phyloP scores from a whole-genome alignment of 208 protist genomes.

The Leptomonas seymouri region DNA sequence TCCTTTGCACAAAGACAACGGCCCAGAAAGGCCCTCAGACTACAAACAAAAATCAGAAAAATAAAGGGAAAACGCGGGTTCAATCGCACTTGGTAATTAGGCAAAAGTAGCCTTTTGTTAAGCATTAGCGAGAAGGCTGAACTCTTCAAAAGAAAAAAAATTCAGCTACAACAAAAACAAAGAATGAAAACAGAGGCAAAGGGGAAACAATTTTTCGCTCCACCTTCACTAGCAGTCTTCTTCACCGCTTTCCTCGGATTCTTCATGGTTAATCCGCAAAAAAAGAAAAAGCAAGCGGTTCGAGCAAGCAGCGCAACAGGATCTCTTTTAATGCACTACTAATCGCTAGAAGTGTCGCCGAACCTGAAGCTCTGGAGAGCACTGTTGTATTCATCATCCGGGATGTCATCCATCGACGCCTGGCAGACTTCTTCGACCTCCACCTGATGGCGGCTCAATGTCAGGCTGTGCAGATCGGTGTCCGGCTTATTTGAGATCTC shows the following conservation, averaged over 20 bases:
- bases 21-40: no score
- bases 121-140: no score
- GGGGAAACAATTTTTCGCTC: no score
- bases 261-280: no score
- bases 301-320: not conserved
- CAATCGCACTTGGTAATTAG: no score
- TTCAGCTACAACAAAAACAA: not conserved
- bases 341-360: constrained; percentile 21
- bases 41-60: no score
- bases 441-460: constrained; percentile 74
- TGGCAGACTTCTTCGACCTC: constrained; percentile 36
- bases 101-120: no score
- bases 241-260: no score
- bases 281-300: not conserved
- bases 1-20: no score
- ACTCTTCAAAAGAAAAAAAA: no score
- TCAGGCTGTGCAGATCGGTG: constrained; percentile 68
- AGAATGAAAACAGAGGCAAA: not conserved
- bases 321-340: not conserved
- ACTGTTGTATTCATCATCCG: constrained; percentile 45
- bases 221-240: no score
- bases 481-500: constrained; percentile 39
- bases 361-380: constrained; percentile 56
- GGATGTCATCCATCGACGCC: constrained; percentile 30
- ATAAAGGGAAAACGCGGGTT: no score